Base-by-base conservation (phyloP, 345 rosid species). In the Diplotaxis tenuifolia region DNA sequence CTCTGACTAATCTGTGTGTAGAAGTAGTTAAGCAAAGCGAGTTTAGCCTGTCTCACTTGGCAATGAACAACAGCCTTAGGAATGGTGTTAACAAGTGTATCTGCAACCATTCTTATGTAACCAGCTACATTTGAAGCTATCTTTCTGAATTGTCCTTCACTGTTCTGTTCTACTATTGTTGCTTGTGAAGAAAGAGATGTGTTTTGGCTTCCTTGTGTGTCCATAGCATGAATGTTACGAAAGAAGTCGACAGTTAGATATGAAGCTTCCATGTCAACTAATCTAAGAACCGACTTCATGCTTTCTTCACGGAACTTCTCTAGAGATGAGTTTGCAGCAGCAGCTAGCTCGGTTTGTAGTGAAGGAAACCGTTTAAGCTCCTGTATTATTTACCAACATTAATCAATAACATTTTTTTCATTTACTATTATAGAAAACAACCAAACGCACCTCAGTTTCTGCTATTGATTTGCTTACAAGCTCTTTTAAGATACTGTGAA, bases 201-300 rank as follows among this genome's bases (percentile, higher is more conserved):
- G 4, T 10, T 81, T 71, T 86, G 92, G 57, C 70, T 75, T 80
- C 86, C 92, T 70, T 82, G 89, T 9, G 91, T 40, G n/a, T 68
- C 72, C 71, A 54, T 34, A n/a, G 9, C 63, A 4, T 62, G 93
- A 65, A 90, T 93, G 66, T 77, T 88, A 50, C 96, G 84, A 62
- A 88, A 90, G 86, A 90, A 90, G 4, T 90, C 96, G 8, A 87
- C 96, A 0, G 96, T 90, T 72, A 88, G 78, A 59, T 86, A 90
- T 12, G 94, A 88, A 21, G 96, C 76, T 68, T 90, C 96, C 96
- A 90, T 90, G 65, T 90, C 94, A 15, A 90, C 94, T 73, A 90
- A 47, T 15, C 89, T 84, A 14, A 86, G 21, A 65, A 77, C 85
- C 6, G 92, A 83, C 65, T 81, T 84, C 84, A 79, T 85, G 62